phyloP scores from a whole-genome alignment of 139 green algal genomes.

The Chlamydomonas applanata region DNA sequence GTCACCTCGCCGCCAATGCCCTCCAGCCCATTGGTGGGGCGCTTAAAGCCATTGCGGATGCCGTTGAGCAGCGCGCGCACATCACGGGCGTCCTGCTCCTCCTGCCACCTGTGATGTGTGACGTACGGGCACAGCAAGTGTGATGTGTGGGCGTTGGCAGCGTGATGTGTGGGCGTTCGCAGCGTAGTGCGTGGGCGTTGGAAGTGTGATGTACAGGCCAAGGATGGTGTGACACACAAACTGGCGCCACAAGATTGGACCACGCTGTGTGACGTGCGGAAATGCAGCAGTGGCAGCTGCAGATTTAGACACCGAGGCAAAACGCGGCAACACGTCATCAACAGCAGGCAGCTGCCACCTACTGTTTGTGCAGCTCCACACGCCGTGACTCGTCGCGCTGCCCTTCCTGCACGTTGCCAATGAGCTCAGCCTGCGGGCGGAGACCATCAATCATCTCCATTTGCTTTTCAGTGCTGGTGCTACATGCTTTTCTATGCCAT shows the following conservation, averaged over 20 bases:
- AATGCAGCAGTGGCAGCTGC: not conserved
- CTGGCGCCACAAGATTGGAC: too few relatives aligned
- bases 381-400: not conserved
- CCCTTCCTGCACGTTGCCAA: conserved; percentile 10
- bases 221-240: too few relatives aligned
- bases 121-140: too few relatives aligned
- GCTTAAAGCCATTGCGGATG: conserved; percentile 24
- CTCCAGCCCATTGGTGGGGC: not conserved
- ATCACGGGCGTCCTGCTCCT: conserved; percentile 15
- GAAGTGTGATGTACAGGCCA: too few relatives aligned
- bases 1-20: not conserved
- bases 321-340: too few relatives aligned
- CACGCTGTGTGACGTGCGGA: too few relatives aligned
- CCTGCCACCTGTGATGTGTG: conserved; percentile 10
- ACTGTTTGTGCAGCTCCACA: conserved; percentile 10
- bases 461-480: too few relatives aligned
- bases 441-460: not conserved
- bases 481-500: too few relatives aligned
- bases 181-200: too few relatives aligned
- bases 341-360: not conserved
- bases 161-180: too few relatives aligned
- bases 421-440: conserved; percentile 13
- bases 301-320: too few relatives aligned
- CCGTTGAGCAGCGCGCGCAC: conserved; percentile 11
- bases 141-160: too few relatives aligned